Evolutionary conservation across 1,284 basidiomycete genomes (phyloP).

Genomic region (Trichosporon faecale): DNA sequence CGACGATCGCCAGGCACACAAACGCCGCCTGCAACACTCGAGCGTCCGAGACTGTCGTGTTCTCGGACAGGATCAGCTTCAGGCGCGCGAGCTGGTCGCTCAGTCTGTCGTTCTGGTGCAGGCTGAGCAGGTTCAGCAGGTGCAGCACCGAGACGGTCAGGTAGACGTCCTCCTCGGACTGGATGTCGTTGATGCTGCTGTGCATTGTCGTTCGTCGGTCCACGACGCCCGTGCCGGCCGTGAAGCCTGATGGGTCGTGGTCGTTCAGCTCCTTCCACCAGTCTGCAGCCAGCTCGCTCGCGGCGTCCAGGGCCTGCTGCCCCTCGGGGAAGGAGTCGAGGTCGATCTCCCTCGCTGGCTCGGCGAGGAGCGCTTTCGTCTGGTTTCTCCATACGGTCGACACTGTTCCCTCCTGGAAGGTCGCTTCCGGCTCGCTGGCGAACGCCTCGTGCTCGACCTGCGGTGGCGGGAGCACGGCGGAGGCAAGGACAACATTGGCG

Average conservation of each 20-base stretch:
- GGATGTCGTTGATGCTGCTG: constrained; percentile 28
- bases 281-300: constrained; percentile 27
- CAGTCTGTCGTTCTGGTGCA: constrained; percentile 69
- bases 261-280: constrained; percentile 46
- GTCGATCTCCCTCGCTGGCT: constrained; percentile 19
- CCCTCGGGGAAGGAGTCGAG: constrained; percentile 20
- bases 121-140: constrained; percentile 77
- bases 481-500: constrained; percentile 38
- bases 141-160: constrained; percentile 56
- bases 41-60: constrained; percentile 73
- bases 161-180: constrained; percentile 44
- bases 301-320: constrained; percentile 26
- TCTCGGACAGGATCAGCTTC: constrained; percentile 72
- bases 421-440: constrained; percentile 19
- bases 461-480: constrained; percentile 29
- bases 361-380: constrained; percentile 29
- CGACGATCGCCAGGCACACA: constrained; percentile 53
- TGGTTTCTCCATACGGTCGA: constrained; percentile 31
- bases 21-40: constrained; percentile 45
- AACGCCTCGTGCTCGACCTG: constrained; percentile 28
- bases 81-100: constrained; percentile 67
- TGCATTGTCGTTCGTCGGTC: constrained; percentile 19
- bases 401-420: constrained; percentile 1
- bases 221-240: not conserved
- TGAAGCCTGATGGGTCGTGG: constrained; percentile 11